A percentile compares a stretch with the other conserved stretches of the same genome.
phyloP scores from a whole-genome alignment of 768 basidiomycete species.

The Paxillus rubicundulus region DNA sequence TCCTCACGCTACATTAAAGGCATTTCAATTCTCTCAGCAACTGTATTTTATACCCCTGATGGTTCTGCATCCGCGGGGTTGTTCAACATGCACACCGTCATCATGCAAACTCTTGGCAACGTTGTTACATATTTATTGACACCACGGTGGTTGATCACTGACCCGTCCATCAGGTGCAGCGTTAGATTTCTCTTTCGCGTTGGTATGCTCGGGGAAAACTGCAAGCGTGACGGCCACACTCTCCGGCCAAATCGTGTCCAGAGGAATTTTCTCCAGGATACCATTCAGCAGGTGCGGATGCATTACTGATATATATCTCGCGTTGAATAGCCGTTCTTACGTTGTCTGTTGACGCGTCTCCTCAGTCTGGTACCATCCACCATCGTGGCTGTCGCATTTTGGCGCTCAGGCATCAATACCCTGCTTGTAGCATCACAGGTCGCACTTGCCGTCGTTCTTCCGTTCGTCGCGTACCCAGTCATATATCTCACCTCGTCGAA shows the following conservation, averaged over 20 bases:
- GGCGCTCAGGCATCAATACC: conserved; percentile 41
- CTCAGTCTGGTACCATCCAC: conserved; percentile 46
- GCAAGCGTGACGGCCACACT: conserved; percentile 50
- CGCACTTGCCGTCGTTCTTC: conserved; percentile 43
- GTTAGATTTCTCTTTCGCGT: conserved; percentile 45
- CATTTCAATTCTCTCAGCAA: conserved; percentile 38
- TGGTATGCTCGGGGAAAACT: conserved; percentile 47
- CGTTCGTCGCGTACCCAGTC: conserved; percentile 44
- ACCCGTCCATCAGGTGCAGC: conserved; percentile 23
- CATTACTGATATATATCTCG: neutral
- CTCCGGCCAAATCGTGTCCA: conserved; percentile 47
- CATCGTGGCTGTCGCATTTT: conserved; percentile 43
- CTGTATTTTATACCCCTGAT: conserved; percentile 5
- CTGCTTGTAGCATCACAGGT: conserved; percentile 52
- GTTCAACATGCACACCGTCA: conserved; percentile 41
- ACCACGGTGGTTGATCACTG: neutral
- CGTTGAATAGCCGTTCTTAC: conserved; percentile 27
- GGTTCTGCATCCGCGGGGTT: conserved; percentile 34
- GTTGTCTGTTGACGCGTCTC: conserved; percentile 44
- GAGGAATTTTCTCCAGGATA: conserved; percentile 42
- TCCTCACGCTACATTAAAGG: conserved; percentile 11
- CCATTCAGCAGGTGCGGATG: neutral
- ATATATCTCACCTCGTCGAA: conserved; percentile 39
- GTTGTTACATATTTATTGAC: neutral
- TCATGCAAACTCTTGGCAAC: conserved; percentile 39